A percentile compares a stretch with the other conserved stretches of the same genome.
Conservation (phyloP, 2,329 filamentous ascomycete genomes). For the Exophiala lecanii-corni region DNA sequence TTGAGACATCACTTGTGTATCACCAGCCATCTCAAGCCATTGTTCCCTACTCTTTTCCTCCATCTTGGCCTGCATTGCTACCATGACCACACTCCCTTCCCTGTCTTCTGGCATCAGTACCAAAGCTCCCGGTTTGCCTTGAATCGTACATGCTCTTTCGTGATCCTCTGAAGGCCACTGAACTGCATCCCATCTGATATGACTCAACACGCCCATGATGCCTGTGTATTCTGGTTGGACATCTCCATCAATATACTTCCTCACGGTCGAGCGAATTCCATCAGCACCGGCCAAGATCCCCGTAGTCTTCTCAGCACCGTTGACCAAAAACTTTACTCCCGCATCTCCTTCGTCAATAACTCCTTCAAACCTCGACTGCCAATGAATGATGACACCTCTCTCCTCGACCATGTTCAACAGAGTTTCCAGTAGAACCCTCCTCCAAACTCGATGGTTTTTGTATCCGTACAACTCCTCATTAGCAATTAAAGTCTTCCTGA, state of each 20-base stretch:
- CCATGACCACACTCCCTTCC: constrained; percentile 32
- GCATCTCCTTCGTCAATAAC: constrained; percentile 39
- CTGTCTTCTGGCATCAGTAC: constrained; percentile 36
- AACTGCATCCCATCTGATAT: constrained; percentile 23
- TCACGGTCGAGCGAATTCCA: constrained; percentile 55
- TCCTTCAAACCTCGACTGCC: constrained; percentile 46
- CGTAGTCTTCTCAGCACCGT: constrained; percentile 41
- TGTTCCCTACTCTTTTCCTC: constrained; percentile 31
- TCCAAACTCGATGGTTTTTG: constrained; percentile 50
- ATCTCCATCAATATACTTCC: constrained; percentile 47
- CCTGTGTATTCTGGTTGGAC: constrained; percentile 49
- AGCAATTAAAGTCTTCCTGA: constrained; percentile 35
- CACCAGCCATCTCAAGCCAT: constrained; percentile 31
- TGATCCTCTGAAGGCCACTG: constrained; percentile 19
- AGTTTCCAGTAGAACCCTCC: constrained; percentile 47
- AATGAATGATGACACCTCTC: constrained; percentile 41
- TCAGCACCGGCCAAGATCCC: constrained; percentile 54
- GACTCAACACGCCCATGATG: constrained; percentile 37
- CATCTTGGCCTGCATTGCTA: constrained; percentile 32
- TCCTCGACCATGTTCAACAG: constrained; percentile 41
- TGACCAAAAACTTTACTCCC: constrained; percentile 45
- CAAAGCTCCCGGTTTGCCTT: constrained; percentile 34
- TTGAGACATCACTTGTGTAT: constrained; percentile 26
- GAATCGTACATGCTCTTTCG: constrained; percentile 32
- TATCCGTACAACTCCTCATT: constrained; percentile 48